Conservation (phyloP, 495 filamentous ascomycete genomes). For the Podospora sp. region DNA sequence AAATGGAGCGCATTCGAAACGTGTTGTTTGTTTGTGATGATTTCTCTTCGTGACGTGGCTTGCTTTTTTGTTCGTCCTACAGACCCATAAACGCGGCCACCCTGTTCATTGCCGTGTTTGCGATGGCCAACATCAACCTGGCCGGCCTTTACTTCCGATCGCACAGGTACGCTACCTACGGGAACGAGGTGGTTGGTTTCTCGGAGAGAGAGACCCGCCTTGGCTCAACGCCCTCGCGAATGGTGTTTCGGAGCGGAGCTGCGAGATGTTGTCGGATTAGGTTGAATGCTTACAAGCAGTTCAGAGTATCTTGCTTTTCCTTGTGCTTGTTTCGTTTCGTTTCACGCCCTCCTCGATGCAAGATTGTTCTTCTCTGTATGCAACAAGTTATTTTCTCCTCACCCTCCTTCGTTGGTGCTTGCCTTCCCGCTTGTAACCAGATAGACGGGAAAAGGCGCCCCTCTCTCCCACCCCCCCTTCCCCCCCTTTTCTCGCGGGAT, state of each 20-base stretch:
- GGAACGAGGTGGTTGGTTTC: not conserved
- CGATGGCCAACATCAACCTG: not conserved
- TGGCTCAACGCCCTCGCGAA: not conserved
- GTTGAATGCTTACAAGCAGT: not conserved
- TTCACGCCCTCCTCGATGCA: no score
- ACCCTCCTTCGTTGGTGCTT: not conserved
- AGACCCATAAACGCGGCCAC: not conserved
- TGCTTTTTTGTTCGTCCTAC: constrained; percentile 6
- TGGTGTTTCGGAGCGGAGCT: not conserved
- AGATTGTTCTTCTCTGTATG: not conserved
- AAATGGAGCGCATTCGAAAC: not conserved
- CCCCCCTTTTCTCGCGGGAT: not conserved
- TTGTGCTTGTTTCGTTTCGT: not conserved
- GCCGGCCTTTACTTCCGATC: not conserved
- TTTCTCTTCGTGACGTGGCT: constrained; percentile 11
- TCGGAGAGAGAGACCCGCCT: not conserved
- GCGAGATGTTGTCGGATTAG: not conserved
- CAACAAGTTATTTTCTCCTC: not conserved
- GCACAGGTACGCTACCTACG: not conserved
- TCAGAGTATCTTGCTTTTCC: not conserved
- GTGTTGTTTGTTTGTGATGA: constrained; percentile 6
- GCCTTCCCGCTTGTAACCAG: not conserved
- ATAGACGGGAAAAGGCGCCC: not conserved
- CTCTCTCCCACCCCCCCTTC: not conserved
- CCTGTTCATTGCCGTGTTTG: not conserved